Base-by-base conservation (phyloP, 129 eudicot genomes). In the Escallonia herrerae region DNA sequence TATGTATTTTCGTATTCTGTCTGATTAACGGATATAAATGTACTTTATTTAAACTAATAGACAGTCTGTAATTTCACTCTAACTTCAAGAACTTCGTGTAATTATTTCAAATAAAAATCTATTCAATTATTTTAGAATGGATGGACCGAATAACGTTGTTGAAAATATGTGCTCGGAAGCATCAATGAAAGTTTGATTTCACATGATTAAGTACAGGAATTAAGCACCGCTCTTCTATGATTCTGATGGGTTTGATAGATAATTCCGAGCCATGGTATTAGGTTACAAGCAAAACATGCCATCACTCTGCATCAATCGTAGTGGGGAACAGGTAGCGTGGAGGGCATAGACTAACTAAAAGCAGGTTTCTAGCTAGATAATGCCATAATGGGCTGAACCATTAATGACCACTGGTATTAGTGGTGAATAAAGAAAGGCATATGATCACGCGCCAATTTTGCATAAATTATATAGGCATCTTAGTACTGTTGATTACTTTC, bases 271-370 rank as follows among this genome's bases (percentile, higher is more conserved):
- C 58, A 53, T 33, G 3, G 14, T 15, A 3, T 53, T 53, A 3
- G 22, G 15, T 53, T 53, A 4, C 15, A 14, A 53, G 58, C 58
- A 53, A 11, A 53, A 53, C 13, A 53, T 53, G 10, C 5, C 38
- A 11, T 58, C 37, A 7, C 40, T 58, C 51, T 4, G 65, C 14
- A 12, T 62, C 43, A 22, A 45, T 63, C 48, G 45, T 63, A 22
- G 67, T 22, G 67, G 67, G 67, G 40, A 44, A 45, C 66, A 15
- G 33, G 41, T 43, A 6, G 33, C 50, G 12, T 64, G 69, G 69
- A 49, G n/a, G 39, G 50, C 54, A 64, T n/a, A 33, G 58, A 64
- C 57, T 50, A 11, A 4, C 45, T 64, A 11, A 64, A 63, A 48
- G 43, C 13, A 43, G 52, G 8, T n/a, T 43, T 10, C 41, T 40